These are phyloP conservation scores for Rhynchosporium graminicola DNA, from an alignment of 2,329 filamentous ascomycete genomes.

Conservation along the genomic window DNA sequence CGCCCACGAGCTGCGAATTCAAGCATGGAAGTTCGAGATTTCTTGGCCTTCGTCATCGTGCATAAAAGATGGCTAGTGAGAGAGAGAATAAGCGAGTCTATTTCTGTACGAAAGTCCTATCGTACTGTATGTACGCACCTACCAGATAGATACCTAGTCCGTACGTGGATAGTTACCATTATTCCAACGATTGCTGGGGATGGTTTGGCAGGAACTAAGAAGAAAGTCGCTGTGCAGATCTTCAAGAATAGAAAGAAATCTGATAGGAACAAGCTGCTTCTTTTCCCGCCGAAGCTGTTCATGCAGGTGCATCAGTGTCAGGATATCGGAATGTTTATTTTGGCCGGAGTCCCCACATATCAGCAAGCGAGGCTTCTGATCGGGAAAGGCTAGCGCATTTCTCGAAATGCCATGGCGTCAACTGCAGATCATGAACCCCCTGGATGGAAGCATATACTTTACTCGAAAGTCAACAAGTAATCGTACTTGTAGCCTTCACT, in stretches of 20 bases:
- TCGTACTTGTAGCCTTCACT: neutral
- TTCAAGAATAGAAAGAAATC: too few relatives aligned
- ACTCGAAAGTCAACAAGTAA: conserved; percentile 17
- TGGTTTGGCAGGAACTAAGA: too few relatives aligned
- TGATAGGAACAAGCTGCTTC: too few relatives aligned
- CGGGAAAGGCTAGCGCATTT: neutral
- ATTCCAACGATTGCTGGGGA: too few relatives aligned
- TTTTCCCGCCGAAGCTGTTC: too few relatives aligned
- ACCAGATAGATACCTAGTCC: too few relatives aligned
- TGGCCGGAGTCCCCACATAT: neutral
- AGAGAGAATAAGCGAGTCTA: neutral
- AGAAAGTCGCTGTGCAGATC: too few relatives aligned
- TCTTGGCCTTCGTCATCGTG: conserved; percentile 15
- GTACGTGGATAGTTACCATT: too few relatives aligned
- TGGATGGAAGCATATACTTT: neutral
- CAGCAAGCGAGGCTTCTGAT: neutral
- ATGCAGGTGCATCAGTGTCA: too few relatives aligned
- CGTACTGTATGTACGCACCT: too few relatives aligned
- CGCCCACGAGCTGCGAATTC: neutral
- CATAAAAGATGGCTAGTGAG: neutral
- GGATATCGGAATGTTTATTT: neutral
- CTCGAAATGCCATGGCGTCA: neutral
- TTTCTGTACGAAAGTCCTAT: too few relatives aligned
- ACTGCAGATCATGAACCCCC: neutral
- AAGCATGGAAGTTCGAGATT: neutral